Evolutionary conservation across 495 filamentous ascomycete species (phyloP), one percentile per base, ranked within the genome.

Genomic region (Achaetomiella virescens): DNA sequence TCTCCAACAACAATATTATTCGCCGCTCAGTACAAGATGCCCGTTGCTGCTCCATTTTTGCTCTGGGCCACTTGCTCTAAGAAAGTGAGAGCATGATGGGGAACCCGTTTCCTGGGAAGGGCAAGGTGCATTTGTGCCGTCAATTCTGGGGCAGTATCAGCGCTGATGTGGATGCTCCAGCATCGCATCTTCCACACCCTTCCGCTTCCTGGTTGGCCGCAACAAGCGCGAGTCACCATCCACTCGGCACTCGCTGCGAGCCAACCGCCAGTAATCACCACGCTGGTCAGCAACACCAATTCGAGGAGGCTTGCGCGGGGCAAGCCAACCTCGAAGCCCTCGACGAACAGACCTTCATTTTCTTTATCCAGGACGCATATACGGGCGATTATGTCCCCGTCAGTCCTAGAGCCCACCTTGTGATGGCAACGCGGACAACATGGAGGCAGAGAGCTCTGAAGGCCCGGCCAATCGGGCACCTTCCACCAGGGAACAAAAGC

Each of bases 261-360:
- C 3, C 53, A 52, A 15, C 42, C 36, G 12, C 41, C 41, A 8
- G 47, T 43, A 1, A 40, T 59, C 21, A 31, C 33, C 42, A 9
- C 15, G 9, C 40, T 54, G 17, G 50, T 59, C 48, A 59, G 54
- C 50, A 45, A 52, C 35, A n/a, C 29, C 29, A 42, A 43, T 60
- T 55, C 58, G 56, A 53, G 37, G 58, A 60, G 48, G 58, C 58
- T 9, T 2, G 33, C 20, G 58, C 52, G 0, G 21, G 20, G 6
- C 33, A 48, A 17, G 41, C 52, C 25, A 36, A 56, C 11, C 22
- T 60, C 11, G 31, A 60, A 22, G 9, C 20, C 14, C 29, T 55
- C 6, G 40, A 52, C 31, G 58, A 55, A 10, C 24, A 52, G 6
- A 60, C 58, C 0, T 55, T 60, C 29, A 17, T 37, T 0, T 14